Conservation (phyloP, 495 filamentous ascomycete species). For the Sordaria brevicollis region DNA sequence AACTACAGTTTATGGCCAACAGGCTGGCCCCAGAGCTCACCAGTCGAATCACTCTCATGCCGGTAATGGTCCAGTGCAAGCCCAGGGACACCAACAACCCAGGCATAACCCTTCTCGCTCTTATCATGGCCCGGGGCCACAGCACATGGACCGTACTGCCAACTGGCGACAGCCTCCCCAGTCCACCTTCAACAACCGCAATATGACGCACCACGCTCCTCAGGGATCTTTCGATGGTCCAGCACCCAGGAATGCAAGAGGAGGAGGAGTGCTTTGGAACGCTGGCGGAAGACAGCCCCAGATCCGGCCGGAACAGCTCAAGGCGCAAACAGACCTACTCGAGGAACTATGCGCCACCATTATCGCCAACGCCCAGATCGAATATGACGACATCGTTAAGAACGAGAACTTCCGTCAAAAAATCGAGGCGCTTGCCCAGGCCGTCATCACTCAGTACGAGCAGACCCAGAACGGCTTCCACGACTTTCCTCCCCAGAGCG, state of each 20-base stretch:
- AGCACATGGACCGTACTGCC: conserved; percentile 1
- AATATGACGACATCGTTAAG: conserved; percentile 40
- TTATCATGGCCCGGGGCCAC: conserved; percentile 14
- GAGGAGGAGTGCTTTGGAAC: conserved; percentile 6
- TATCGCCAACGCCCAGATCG: conserved; percentile 37
- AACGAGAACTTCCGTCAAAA: conserved; percentile 52
- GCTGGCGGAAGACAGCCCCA: conserved; percentile 8
- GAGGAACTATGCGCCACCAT: conserved; percentile 31
- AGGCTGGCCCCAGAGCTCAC: neutral
- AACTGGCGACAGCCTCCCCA: conserved; percentile 12
- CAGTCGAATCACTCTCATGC: neutral
- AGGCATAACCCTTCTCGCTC: conserved; percentile 22
- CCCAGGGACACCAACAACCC: neutral
- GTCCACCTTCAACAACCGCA: conserved; percentile 6
- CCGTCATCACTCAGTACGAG: conserved; percentile 42
- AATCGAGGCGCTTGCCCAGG: conserved; percentile 47
- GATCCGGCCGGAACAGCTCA: conserved; percentile 24
- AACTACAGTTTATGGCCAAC: neutral
- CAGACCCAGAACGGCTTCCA: conserved; percentile 16
- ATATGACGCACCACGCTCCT: neutral
- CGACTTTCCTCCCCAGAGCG: conserved; percentile 35
- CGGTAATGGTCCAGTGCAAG: neutral
- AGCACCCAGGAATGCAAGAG: conserved; percentile 4
- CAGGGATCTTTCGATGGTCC: conserved; percentile 4
- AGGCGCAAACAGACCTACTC: conserved; percentile 34